Percentiles rank a stretch among this genome's conserved stretches.
These are phyloP conservation scores for Neurospora sp. DNA, from an alignment of 2,329 filamentous ascomycete genomes.

Conservation along the genomic window DNA sequence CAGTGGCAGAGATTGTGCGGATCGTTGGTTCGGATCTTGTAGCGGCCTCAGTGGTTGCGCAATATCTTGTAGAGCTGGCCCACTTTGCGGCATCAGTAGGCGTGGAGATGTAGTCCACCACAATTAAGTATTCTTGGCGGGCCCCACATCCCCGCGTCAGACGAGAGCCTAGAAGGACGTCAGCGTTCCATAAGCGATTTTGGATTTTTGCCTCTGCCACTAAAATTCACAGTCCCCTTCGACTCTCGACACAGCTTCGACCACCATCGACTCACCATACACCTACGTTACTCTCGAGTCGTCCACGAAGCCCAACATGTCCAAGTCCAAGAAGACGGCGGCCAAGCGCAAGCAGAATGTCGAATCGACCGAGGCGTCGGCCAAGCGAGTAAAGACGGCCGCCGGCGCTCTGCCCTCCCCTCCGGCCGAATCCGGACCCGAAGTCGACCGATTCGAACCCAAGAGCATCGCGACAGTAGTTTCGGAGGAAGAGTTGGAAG, in stretches of 20 bases:
- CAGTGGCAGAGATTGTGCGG: too few relatives aligned
- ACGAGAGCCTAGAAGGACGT: background rate
- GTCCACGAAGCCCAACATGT: background rate
- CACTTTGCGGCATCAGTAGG: too few relatives aligned
- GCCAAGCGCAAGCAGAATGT: background rate
- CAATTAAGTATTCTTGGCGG: background rate
- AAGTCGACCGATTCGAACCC: conserved; percentile 26
- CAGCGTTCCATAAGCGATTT: background rate
- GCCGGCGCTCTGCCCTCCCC: background rate
- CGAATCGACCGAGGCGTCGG: background rate
- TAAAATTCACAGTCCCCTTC: too few relatives aligned
- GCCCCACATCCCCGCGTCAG: background rate
- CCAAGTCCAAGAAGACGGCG: background rate
- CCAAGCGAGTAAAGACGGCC: background rate
- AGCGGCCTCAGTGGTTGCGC: background rate
- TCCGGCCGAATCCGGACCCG: background rate
- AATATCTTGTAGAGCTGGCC: background rate
- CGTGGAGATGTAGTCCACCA: background rate
- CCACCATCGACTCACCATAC: background rate
- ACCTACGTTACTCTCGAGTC: background rate
- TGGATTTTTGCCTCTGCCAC: background rate
- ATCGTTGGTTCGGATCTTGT: too few relatives aligned
- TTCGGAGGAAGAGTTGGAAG: conserved; percentile 57
- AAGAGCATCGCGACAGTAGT: conserved; percentile 43
- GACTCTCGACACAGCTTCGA: background rate